Evolutionary conservation across 768 basidiomycete genomes (phyloP).

Genomic region (Pulveroboletus sp.): DNA sequence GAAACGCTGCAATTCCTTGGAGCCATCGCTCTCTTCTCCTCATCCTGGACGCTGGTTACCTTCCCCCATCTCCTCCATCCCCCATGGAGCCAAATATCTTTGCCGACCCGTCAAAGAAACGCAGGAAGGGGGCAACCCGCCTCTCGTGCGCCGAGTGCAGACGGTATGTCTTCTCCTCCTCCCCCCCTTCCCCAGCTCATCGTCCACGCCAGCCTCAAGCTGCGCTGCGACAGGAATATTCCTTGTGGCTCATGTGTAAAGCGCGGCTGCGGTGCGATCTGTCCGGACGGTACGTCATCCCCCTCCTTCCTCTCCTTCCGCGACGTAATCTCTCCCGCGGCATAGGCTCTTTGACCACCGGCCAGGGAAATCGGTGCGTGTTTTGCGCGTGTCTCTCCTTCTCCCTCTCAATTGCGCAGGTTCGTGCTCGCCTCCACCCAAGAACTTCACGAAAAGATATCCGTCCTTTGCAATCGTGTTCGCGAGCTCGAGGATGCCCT

Average conservation of each 20-base stretch:
- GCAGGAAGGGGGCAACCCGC: conserved; percentile 70
- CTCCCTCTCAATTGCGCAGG: conserved; percentile 32
- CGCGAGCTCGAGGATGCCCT: conserved; percentile 76
- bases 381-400: not conserved
- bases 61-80: not conserved
- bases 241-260: conserved; percentile 83
- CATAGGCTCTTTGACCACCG: conserved; percentile 75
- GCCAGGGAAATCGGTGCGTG: conserved; percentile 73
- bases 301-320: conserved; percentile 9
- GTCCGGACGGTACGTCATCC: conserved; percentile 62
- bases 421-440: conserved; percentile 80
- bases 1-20: conserved; percentile 10
- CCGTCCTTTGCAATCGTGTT: conserved; percentile 68
- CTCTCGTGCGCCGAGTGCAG: conserved; percentile 81
- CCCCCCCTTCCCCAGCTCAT: not conserved
- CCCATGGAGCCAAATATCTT: conserved; percentile 25
- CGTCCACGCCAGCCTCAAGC: conserved; percentile 23
- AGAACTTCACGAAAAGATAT: conserved; percentile 81
- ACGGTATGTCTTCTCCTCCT: conserved; percentile 40
- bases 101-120: conserved; percentile 47
- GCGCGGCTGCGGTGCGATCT: conserved; percentile 77
- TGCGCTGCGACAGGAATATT: conserved; percentile 66
- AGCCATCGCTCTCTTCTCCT: conserved; percentile 17
- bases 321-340: conserved; percentile 16
- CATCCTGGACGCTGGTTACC: conserved; percentile 18